A percentile compares a stretch with the other conserved stretches of the same genome.
phyloP scores from a whole-genome alignment of 805 yeast species.

The Wickerhamiella lipophila region DNA sequence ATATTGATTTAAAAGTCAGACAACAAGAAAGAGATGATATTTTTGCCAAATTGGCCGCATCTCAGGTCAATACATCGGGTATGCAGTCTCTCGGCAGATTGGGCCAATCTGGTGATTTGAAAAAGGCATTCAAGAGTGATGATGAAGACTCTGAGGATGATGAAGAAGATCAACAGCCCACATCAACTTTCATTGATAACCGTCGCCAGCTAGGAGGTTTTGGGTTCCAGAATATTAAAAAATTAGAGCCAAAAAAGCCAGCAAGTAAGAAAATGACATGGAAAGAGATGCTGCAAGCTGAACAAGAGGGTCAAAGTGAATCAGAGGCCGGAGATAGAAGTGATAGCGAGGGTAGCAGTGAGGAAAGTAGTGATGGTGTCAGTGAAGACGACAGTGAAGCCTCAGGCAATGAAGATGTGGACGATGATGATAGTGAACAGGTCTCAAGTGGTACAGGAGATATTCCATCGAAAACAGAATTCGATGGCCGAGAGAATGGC shows the following conservation, averaged over 20 bases:
- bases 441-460: too few species aligned
- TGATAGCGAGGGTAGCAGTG: slow-evolving; percentile 16
- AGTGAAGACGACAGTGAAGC: slow-evolving; percentile 11
- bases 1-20: slow-evolving; percentile 36
- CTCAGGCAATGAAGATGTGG: too few species aligned
- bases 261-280: slow-evolving; percentile 15
- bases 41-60: slow-evolving; percentile 51
- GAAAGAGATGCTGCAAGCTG: slow-evolving; percentile 20
- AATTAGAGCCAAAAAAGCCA: slow-evolving; percentile 9
- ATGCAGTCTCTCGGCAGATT: slow-evolving; percentile 63
- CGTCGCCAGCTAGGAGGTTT: slow-evolving; percentile 51
- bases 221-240: slow-evolving; percentile 32
- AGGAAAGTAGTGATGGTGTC: slow-evolving; percentile 17
- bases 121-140: slow-evolving; percentile 56
- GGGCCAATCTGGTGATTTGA: slow-evolving; percentile 58
- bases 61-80: slow-evolving; percentile 56
- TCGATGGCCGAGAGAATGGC: too few species aligned
- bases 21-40: slow-evolving; percentile 62
- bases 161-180: slow-evolving; percentile 40
- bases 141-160: slow-evolving; percentile 59
- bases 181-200: slow-evolving; percentile 45
- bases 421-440: background rate
- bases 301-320: slow-evolving; percentile 26
- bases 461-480: too few species aligned
- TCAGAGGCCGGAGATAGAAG: slow-evolving; percentile 19